These are phyloP conservation scores for Aspergillus hancockii DNA, from an alignment of 495 filamentous ascomycete species.

Conservation along the genomic window DNA sequence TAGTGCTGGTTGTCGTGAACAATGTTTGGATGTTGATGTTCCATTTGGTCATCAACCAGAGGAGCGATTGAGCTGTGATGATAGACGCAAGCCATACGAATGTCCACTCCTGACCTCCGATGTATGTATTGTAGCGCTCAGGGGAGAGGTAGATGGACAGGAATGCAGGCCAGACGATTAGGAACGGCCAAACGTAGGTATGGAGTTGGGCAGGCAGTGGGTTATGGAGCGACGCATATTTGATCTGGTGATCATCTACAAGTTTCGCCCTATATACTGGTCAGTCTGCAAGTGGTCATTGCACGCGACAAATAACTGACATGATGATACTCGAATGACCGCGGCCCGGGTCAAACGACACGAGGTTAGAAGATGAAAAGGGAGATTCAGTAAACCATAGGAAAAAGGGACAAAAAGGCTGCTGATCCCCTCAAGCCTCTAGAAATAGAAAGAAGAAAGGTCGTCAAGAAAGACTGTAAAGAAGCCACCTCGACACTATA, in stretches of 20 bases:
- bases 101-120: conserved; percentile 90
- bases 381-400: conserved; percentile 34
- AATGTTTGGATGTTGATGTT: conserved; percentile 80
- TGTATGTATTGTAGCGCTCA: conserved; percentile 85
- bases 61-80: conserved; percentile 80
- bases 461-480: conserved; percentile 23
- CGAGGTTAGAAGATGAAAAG: conserved; percentile 13
- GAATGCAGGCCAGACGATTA: conserved; percentile 87
- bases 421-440: conserved; percentile 2
- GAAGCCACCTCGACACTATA: conserved; percentile 48
- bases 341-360: conserved; percentile 33
- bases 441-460: conserved; percentile 11
- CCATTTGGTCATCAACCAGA: conserved; percentile 98
- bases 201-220: conserved; percentile 81
- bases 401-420: conserved; percentile 20
- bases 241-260: conserved; percentile 88
- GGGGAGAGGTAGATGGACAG: conserved; percentile 79
- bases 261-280: conserved; percentile 62
- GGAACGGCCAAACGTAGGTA: conserved; percentile 89
- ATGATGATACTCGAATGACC: conserved; percentile 43
- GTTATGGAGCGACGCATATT: conserved; percentile 81
- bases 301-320: conserved; percentile 28
- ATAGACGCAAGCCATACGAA: conserved; percentile 90
- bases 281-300: conserved; percentile 24
- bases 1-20: conserved; percentile 76